A percentile compares a stretch with the other conserved stretches of the same genome.
phyloP scores from a whole-genome alignment of 768 basidiomycete genomes.

The Suillus variegatus region DNA sequence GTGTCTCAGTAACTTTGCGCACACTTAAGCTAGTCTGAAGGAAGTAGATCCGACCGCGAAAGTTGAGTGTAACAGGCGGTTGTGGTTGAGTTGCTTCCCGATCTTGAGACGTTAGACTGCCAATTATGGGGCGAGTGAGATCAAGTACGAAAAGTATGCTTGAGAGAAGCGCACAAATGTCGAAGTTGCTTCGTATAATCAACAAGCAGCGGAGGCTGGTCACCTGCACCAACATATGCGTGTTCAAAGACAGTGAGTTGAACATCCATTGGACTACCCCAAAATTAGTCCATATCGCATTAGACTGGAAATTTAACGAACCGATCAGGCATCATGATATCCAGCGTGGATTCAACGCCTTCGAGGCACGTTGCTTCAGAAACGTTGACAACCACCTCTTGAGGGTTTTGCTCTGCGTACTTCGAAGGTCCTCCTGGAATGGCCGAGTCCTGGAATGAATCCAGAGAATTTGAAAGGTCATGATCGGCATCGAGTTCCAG shows the following conservation, averaged over 20 bases:
- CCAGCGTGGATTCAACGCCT: slow-evolving; percentile 40
- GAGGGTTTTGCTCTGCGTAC: not conserved
- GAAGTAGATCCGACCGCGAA: slow-evolving; percentile 42
- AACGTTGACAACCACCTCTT: slow-evolving; percentile 4
- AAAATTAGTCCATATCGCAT: slow-evolving; percentile 10
- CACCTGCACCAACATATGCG: slow-evolving; percentile 23
- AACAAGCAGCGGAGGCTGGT: slow-evolving; percentile 44
- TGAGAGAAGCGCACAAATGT: slow-evolving; percentile 41
- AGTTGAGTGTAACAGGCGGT: slow-evolving; percentile 44
- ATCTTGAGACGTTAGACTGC: slow-evolving; percentile 36
- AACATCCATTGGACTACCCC: slow-evolving; percentile 56
- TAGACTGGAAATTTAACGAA: slow-evolving; percentile 22
- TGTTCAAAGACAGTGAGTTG: slow-evolving; percentile 46
- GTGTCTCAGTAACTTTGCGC: slow-evolving; percentile 41
- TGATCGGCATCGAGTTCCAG: slow-evolving; percentile 11
- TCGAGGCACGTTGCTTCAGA: slow-evolving; percentile 32
- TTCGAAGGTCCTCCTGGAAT: not conserved
- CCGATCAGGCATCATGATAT: slow-evolving; percentile 63
- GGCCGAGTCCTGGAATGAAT: not conserved
- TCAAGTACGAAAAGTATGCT: not conserved
- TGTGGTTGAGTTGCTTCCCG: slow-evolving; percentile 40
- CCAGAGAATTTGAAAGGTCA: not conserved
- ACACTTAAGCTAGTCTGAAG: slow-evolving; percentile 50
- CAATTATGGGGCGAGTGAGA: slow-evolving; percentile 9
- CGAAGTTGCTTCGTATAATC: slow-evolving; percentile 42